These are phyloP conservation scores for Neoscytalidium dimidiatum DNA, from an alignment of 2,329 filamentous ascomycete species.

Conservation along the genomic window DNA sequence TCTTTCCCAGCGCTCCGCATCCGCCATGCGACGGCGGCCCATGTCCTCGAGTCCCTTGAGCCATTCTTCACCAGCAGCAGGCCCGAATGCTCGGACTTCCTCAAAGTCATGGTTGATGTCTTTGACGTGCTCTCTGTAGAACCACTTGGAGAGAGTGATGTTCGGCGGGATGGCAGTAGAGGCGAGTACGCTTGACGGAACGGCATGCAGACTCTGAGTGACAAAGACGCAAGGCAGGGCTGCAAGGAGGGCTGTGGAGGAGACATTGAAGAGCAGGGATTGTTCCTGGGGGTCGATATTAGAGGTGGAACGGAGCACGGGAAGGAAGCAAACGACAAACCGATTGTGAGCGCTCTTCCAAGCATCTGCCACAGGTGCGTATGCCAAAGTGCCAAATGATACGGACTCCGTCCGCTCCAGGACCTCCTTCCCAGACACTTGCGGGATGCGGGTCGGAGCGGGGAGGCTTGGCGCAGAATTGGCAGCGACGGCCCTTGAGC, in stretches of 20 bases:
- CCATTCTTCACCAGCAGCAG: constrained; percentile 74
- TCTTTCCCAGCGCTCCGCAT: constrained; percentile 72
- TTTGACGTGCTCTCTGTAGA: constrained; percentile 63
- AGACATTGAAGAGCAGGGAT: constrained; percentile 65
- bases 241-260: constrained; percentile 59
- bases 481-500: constrained; percentile 63
- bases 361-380: constrained; percentile 66
- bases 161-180: constrained; percentile 47
- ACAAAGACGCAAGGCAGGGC: constrained; percentile 71
- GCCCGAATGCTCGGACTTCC: constrained; percentile 65
- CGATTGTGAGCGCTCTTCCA: constrained; percentile 63
- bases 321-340: constrained; percentile 48
- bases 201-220: constrained; percentile 61
- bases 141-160: constrained; percentile 65
- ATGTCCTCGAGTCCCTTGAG: constrained; percentile 69
- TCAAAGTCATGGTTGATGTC: constrained; percentile 64
- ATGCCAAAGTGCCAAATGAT: constrained; percentile 73
- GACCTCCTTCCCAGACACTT: constrained; percentile 60
- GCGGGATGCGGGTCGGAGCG: constrained; percentile 26
- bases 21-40: constrained; percentile 61
- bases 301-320: constrained; percentile 27
- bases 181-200: constrained; percentile 59
- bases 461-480: constrained; percentile 62
- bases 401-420: constrained; percentile 61
- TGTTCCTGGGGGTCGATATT: constrained; percentile 59